Evolutionary conservation across 2,329 filamentous ascomycete genomes (phyloP).

Genomic region (Fusarium irregulare): DNA sequence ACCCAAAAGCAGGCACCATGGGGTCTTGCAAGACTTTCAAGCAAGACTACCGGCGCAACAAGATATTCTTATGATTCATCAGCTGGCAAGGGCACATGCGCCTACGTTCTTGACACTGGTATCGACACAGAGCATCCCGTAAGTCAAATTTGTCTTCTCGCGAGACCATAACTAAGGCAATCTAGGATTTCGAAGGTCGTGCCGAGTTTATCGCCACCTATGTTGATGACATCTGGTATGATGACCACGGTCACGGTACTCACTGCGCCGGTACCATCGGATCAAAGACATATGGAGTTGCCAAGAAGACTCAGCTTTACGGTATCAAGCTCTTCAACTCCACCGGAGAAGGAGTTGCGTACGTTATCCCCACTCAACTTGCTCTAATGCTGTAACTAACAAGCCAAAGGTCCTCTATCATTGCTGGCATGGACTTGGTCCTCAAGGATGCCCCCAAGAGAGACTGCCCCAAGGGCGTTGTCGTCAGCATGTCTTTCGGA

Average conservation of each 20-base stretch:
- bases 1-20: constrained; percentile 1
- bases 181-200: constrained; percentile 13
- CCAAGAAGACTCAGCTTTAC: not conserved
- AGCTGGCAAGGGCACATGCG: not conserved
- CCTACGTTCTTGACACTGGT: constrained; percentile 19
- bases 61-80: not conserved
- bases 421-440: constrained; percentile 5
- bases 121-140: constrained; percentile 1
- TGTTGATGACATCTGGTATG: constrained; percentile 3
- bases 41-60: not conserved
- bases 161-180: accelerated
- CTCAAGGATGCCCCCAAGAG: not conserved
- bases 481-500: not conserved
- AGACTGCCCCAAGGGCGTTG: constrained; percentile 5
- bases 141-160: accelerated
- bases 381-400: not conserved
- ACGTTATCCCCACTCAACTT: accelerated
- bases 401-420: not conserved
- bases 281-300: constrained; percentile 3
- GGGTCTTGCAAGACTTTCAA: constrained; percentile 11
- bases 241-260: constrained; percentile 6
- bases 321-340: constrained; percentile 15
- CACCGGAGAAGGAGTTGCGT: not conserved
- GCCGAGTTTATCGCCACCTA: constrained; percentile 9
- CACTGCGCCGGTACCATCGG: constrained; percentile 6